Base-by-base conservation (phyloP, 202 grass and related monocot species). In the Bolboschoenoplectus hybrid region DNA sequence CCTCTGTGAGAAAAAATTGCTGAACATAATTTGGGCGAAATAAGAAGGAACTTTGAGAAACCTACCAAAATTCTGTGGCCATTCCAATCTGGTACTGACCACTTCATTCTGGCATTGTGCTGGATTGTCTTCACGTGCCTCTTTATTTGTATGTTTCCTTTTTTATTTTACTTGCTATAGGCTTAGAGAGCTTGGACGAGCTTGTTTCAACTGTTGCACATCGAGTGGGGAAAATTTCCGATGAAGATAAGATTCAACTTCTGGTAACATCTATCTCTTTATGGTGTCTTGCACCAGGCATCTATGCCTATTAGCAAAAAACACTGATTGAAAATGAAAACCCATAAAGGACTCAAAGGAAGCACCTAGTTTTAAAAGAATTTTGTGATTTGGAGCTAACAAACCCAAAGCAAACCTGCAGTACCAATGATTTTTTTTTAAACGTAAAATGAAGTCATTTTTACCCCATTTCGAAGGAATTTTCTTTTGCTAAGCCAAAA, bases 191-290 rank as follows among this genome's bases (percentile, higher is more conserved):
- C 51, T 91, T 99, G 79, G 68, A 89, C 10, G 90, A 96, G 80
- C 90, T 99, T 67, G 58, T 93, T 4, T 91, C 88, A 84, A 82
- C 89, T 84, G 84, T 99, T 81, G 88, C 80, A 71, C 87, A 86
- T 85, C 91, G 97, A 89, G 85, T 93, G 84, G 85, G 85, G 82
- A 91, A 91, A 62, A 57, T 50, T 73, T 64, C 86, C 60, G 90
- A 94, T 66, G 51, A 82, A 68, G 89, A 88, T 44, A 88, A 67
- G 58, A 73, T 94, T 89, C 92, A 96, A 88, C 91, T 99, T 80
- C 86, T 99, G 97, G 93, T 99, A 91, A 89, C 71, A 10, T 87
- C 53, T 20, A 87, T 50, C 82, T 82, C 68, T 79, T 58, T 79
- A 20, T 57, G 11, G 49, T 56, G 34, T 74, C 12, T 17, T 57